phyloP scores from a whole-genome alignment of 805 yeast genomes.

The Ogataea corticis region DNA sequence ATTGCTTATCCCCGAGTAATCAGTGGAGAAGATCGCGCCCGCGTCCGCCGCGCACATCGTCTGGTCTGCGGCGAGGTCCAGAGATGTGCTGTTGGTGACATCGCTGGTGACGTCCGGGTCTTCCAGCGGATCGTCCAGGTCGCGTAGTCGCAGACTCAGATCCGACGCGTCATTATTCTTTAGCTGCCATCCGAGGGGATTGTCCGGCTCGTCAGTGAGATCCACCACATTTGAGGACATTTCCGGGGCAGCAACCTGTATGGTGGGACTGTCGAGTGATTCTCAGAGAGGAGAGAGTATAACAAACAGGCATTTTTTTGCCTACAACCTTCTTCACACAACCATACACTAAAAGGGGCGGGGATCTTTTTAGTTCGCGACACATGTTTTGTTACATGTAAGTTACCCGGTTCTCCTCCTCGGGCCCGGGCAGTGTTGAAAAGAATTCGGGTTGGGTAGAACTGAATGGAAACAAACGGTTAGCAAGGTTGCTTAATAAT shows the following conservation, averaged over 20 bases:
- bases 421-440: slow-evolving; percentile 2
- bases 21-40: slow-evolving; percentile 1
- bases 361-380: background rate
- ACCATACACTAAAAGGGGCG: slow-evolving; percentile 7
- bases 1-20: slow-evolving; percentile 8
- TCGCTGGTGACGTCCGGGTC: slow-evolving; percentile 4
- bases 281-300: too few relatives aligned
- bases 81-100: background rate
- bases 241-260: too few relatives aligned
- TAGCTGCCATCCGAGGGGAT: background rate
- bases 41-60: slow-evolving; percentile 1
- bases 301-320: too few relatives aligned
- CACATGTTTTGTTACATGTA: background rate
- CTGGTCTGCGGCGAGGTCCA: slow-evolving; percentile 3
- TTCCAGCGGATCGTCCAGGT: background rate
- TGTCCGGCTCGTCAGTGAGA: background rate
- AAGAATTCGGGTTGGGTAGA: background rate
- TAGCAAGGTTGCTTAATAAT: too few relatives aligned
- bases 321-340: slow-evolving; percentile 3
- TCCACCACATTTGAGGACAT: slow-evolving; percentile 1
- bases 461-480: background rate
- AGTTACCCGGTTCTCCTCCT: background rate
- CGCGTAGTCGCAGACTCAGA: background rate
- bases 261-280: too few relatives aligned
- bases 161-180: slow-evolving; percentile 1